Evolutionary conservation across 768 basidiomycete species (phyloP).

Genomic region (Pulveroboletus sp.): DNA sequence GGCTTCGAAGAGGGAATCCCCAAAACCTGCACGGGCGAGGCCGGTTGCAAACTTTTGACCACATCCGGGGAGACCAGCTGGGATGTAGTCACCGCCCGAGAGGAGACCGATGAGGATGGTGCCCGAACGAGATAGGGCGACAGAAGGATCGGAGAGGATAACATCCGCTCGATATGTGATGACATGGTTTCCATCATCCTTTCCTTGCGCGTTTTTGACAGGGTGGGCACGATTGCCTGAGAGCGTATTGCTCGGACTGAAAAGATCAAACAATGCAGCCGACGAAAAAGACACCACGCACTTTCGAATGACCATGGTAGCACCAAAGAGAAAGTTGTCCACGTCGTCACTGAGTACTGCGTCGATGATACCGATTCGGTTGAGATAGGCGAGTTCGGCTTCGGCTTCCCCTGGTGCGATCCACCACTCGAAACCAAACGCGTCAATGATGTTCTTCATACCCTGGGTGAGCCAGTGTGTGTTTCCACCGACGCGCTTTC

Average conservation of each 20-base stretch:
- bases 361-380: conserved; percentile 79
- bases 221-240: conserved; percentile 69
- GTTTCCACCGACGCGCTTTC: conserved; percentile 64
- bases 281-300: conserved; percentile 28
- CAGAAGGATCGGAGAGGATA: conserved; percentile 42
- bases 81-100: conserved; percentile 89
- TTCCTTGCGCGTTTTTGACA: conserved; percentile 60
- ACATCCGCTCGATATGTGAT: conserved; percentile 37
- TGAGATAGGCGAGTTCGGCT: conserved; percentile 88
- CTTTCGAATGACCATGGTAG: conserved; percentile 82
- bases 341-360: conserved; percentile 91
- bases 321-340: conserved; percentile 90
- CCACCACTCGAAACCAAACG: conserved; percentile 79
- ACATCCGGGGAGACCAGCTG: conserved; percentile 63
- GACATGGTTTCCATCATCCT: conserved; percentile 71
- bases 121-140: conserved; percentile 58
- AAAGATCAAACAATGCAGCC: conserved; percentile 3
- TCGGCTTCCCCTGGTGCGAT: conserved; percentile 93
- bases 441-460: conserved; percentile 76
- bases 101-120: conserved; percentile 81
- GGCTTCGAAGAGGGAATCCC: conserved; percentile 65
- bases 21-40: conserved; percentile 80
- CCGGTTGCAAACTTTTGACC: conserved; percentile 72
- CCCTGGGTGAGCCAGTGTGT: conserved; percentile 66
- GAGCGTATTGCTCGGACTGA: conserved; percentile 66